Evolutionary conservation across 139 green algal species (phyloP), one percentile per base, ranked within the genome.

Genomic region (Desmodesmus armatus): DNA sequence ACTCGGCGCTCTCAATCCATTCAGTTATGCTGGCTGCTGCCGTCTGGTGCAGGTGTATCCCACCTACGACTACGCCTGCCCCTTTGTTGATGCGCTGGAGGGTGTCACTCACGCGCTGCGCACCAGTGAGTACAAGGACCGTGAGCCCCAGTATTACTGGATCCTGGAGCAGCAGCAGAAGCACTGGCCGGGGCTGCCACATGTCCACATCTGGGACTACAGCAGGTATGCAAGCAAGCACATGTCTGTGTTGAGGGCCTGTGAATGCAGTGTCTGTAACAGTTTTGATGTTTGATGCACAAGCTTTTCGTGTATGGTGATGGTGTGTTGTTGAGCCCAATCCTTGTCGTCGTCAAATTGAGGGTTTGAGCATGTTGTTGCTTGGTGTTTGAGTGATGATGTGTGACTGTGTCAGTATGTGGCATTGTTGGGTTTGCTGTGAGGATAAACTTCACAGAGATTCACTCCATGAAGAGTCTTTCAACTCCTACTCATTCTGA

Each of bases 1-100:
- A 33, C 13, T 55, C 33, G 9, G 53, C 63, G 29, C 63, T 41
- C 63, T 72, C 27, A 40, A 9, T 72, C 27, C n/a, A n/a, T n/a
- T n/a, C n/a, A n/a, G 67, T 47, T 39, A 3, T 78, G 71, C 39
- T 76, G 67, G 19, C 15, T 29, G 2, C 37, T 2, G 3, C 11
- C 41, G 19, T 13, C 23, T 67, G 27, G 19, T 2, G 6, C 91
- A 98, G 93, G 89, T 96, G 66, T 99, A 99, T 90, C 98, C 98
- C 70, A 99, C 97, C 5, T 99, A 99, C 87, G 98, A 99, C 93
- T 99, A 94, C 87, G 97, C 98, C 9, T 99, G 97, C 91, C 97
- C 97, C 13, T 99, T 97, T 87, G 95, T 99, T 47, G 97, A 99
- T 78, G 82, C 93, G 1, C 60, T 95, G 0, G 97, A 99, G 92